Evolutionary conservation across 352 stramenopile species (phyloP).

Genomic region (Lagenidium giganteum): DNA sequence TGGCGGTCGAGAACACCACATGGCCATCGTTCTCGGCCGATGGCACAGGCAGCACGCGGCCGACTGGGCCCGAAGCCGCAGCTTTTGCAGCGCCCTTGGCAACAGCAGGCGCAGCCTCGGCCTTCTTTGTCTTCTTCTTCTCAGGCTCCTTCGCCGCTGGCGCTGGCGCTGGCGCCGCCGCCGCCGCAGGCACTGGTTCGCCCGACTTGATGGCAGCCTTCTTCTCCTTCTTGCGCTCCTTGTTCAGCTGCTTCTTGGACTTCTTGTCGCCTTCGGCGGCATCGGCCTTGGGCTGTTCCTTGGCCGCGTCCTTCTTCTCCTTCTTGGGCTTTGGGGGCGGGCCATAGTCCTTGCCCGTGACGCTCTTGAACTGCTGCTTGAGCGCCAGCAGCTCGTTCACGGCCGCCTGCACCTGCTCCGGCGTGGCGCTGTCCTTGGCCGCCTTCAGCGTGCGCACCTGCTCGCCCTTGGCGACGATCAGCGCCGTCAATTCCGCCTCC

Average conservation of each 20-base stretch:
- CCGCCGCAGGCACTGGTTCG: conserved; percentile 10
- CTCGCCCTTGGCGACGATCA: conserved; percentile 63
- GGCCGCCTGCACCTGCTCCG: conserved; percentile 40
- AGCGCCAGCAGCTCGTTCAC: conserved; percentile 60
- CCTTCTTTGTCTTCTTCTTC: conserved; percentile 13
- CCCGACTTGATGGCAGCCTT: conserved; percentile 69
- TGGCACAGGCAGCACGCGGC: conserved; percentile 38
- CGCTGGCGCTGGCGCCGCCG: conserved; percentile 7
- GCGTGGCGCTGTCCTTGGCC: conserved; percentile 38
- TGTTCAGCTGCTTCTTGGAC: conserved; percentile 87
- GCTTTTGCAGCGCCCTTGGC: not conserved
- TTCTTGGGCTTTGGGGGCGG: conserved; percentile 62
- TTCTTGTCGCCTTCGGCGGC: conserved; percentile 52
- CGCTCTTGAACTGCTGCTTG: conserved; percentile 72
- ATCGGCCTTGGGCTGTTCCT: conserved; percentile 4
- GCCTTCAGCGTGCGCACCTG: conserved; percentile 72
- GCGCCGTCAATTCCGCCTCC: conserved; percentile 45
- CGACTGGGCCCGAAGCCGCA: conserved; percentile 10
- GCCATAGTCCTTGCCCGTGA: conserved; percentile 67
- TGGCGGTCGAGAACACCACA: conserved; percentile 58
- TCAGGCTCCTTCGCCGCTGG: conserved; percentile 3
- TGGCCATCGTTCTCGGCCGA: conserved; percentile 38
- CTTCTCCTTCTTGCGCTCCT: conserved; percentile 83
- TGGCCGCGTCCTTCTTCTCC: conserved; percentile 37
- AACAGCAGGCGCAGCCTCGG: conserved; percentile 19